phyloP scores from a whole-genome alignment of 768 basidiomycete genomes.

The Tricholoma sp. region DNA sequence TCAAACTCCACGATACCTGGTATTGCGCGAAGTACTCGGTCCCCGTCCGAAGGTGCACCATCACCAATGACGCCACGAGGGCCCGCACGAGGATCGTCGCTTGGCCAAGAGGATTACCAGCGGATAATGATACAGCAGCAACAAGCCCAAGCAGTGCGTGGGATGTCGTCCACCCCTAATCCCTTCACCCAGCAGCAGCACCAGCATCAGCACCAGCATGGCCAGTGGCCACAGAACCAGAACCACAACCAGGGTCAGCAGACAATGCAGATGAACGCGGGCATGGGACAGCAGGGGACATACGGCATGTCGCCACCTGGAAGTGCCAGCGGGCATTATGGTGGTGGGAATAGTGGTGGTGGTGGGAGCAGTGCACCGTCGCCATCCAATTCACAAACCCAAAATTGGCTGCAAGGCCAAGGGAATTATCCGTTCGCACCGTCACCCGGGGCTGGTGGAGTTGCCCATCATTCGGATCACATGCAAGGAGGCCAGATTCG shows the following conservation, averaged over 20 bases:
- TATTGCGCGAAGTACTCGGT: conserved; percentile 69
- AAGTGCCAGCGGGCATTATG: conserved; percentile 25
- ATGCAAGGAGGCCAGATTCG: conserved; percentile 33
- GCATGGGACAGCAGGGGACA: conserved; percentile 18
- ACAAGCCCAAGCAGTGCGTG: conserved; percentile 24
- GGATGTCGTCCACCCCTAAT: conserved; percentile 30
- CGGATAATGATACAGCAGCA: conserved; percentile 40
- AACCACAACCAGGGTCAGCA: conserved; percentile 26
- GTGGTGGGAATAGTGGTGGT: conserved; percentile 15
- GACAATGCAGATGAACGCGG: conserved; percentile 21
- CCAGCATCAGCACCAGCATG: conserved; percentile 21
- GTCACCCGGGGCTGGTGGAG: conserved; percentile 26
- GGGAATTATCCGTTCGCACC: conserved; percentile 35
- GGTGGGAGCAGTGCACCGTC: conserved; percentile 26
- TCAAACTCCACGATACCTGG: conserved; percentile 62
- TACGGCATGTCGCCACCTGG: conserved; percentile 42
- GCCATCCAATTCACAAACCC: conserved; percentile 23
- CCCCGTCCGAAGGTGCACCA: conserved; percentile 61
- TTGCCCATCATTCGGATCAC: conserved; percentile 24
- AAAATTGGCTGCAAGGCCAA: conserved; percentile 23
- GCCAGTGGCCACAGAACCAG: conserved; percentile 12
- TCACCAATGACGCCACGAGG: conserved; percentile 48
- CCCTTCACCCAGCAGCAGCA: conserved; percentile 30
- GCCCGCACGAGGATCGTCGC: conserved; percentile 30
- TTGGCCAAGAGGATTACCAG: conserved; percentile 52